phyloP scores from a whole-genome alignment of 129 eudicot species.

The Artemisia annua region DNA sequence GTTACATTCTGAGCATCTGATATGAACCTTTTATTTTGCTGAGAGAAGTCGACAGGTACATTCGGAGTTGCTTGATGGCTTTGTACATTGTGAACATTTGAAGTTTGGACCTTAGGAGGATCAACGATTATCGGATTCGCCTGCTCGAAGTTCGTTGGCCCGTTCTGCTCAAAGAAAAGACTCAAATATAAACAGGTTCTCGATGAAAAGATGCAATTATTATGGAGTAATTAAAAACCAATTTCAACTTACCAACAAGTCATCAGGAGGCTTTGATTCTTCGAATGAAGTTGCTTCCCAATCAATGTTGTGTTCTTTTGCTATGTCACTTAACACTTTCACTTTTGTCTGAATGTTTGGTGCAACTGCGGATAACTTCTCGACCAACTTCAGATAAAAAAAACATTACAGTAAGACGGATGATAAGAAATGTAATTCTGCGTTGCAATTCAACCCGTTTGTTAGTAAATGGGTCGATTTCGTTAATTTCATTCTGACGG shows the following conservation, averaged over 20 bases:
- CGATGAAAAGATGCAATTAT: background rate
- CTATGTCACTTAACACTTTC: slow-evolving; percentile 64
- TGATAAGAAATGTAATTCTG: background rate
- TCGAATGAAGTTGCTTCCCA: slow-evolving; percentile 74
- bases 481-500: background rate
- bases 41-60: slow-evolving; percentile 27
- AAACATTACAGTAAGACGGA: slow-evolving; percentile 1
- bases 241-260: slow-evolving; percentile 58
- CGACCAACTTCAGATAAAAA: slow-evolving; percentile 64
- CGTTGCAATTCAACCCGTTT: too few relatives aligned
- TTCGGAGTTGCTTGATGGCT: slow-evolving; percentile 29
- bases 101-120: slow-evolving; percentile 44
- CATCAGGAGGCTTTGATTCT: slow-evolving; percentile 52
- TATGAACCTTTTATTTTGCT: slow-evolving; percentile 49
- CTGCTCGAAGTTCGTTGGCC: slow-evolving; percentile 52
- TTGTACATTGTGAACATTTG: slow-evolving; percentile 38
- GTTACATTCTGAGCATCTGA: slow-evolving; percentile 35
- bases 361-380: slow-evolving; percentile 83
- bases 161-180: slow-evolving; percentile 50
- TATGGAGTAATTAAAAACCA: slow-evolving; percentile 14
- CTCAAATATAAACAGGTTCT: background rate
- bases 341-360: slow-evolving; percentile 78
- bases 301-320: slow-evolving; percentile 71
- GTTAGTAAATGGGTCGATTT: background rate
- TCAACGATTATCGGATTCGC: slow-evolving; percentile 37